Conservation (phyloP, 345 rosid genomes). For the Carallia pectinifolia region DNA sequence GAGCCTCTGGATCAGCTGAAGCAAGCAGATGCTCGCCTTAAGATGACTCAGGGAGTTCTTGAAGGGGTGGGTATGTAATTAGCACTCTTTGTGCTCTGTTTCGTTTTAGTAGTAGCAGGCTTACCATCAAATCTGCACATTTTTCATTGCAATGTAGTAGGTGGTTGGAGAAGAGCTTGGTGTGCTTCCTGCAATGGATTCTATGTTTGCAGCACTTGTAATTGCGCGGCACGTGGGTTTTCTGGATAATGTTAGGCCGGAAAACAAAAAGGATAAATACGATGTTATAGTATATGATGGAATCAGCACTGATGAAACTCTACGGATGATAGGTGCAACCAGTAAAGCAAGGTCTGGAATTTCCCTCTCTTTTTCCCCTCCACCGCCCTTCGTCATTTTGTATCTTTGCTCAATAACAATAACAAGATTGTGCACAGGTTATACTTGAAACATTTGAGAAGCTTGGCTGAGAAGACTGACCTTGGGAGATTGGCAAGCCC, state of each 20-base stretch:
- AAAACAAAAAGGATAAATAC: constrained; percentile 43
- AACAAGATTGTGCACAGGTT: constrained; percentile 38
- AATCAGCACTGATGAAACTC: constrained; percentile 62
- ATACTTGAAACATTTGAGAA: constrained; percentile 75
- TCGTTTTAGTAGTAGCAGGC: background rate
- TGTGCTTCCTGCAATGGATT: constrained; percentile 96
- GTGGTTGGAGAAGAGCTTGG: constrained; percentile 97
- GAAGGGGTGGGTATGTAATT: constrained; percentile 87
- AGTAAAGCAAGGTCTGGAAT: constrained; percentile 64
- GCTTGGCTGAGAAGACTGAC: constrained; percentile 82
- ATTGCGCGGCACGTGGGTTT: constrained; percentile 59
- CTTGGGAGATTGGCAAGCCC: constrained; percentile 85
- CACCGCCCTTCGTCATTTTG: background rate
- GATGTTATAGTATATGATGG: constrained; percentile 72
- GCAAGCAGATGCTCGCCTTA: constrained; percentile 73
- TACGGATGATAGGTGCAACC: constrained; percentile 70
- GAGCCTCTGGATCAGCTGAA: constrained; percentile 76
- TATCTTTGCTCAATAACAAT: constrained; percentile 10
- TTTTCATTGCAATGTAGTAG: constrained; percentile 37
- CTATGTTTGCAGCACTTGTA: constrained; percentile 57
- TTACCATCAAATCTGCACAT: constrained; percentile 4
- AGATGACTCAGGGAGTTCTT: constrained; percentile 80
- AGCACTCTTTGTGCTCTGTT: background rate
- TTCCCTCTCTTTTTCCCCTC: background rate
- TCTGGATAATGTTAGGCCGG: constrained; percentile 39